Evolutionary conservation across 1,284 basidiomycete species (phyloP).

Genomic region (Ganoderma resinaceum): DNA sequence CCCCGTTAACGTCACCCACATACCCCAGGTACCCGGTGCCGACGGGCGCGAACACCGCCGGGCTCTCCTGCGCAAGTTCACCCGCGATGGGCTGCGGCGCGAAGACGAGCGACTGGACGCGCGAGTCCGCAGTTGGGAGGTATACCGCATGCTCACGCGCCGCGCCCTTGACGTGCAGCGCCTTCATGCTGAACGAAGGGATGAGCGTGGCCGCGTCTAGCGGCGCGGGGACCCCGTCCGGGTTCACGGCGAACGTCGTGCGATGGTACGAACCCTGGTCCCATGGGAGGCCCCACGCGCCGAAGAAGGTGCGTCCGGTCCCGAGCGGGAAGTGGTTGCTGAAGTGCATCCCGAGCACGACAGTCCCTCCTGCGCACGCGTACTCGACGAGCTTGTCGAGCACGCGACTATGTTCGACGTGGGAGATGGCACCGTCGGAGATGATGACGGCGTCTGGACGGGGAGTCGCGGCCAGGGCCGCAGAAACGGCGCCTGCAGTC

Average conservation of each 20-base stretch:
- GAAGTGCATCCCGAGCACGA: conserved; percentile 29
- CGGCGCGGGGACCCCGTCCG: conserved; percentile 27
- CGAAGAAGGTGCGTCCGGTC: conserved; percentile 8
- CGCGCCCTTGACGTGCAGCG: conserved; percentile 27
- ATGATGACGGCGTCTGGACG: conserved; percentile 25
- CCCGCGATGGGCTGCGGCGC: conserved; percentile 16
- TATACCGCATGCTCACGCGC: conserved; percentile 26
- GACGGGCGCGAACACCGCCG: conserved; percentile 29
- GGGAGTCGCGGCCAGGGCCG: conserved; percentile 15
- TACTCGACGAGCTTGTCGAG: neutral
- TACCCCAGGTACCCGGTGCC: conserved; percentile 32
- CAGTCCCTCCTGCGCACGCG: conserved; percentile 22
- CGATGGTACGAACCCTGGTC: conserved; percentile 26
- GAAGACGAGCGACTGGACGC: conserved; percentile 22
- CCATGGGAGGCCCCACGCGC: conserved; percentile 29
- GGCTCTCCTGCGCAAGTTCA: conserved; percentile 21
- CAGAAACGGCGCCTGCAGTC: neutral
- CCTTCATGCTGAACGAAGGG: conserved; percentile 28
- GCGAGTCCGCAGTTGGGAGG: conserved; percentile 22
- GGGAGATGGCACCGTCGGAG: conserved; percentile 20
- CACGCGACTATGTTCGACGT: neutral
- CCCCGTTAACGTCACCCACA: conserved; percentile 33
- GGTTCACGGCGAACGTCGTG: conserved; percentile 30
- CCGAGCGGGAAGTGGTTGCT: conserved; percentile 18
- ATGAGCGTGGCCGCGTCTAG: conserved; percentile 20